Evolutionary conservation across 768 basidiomycete genomes (phyloP), one percentile per base, ranked within the genome.

Genomic region (Rhodotorula diobovata): DNA sequence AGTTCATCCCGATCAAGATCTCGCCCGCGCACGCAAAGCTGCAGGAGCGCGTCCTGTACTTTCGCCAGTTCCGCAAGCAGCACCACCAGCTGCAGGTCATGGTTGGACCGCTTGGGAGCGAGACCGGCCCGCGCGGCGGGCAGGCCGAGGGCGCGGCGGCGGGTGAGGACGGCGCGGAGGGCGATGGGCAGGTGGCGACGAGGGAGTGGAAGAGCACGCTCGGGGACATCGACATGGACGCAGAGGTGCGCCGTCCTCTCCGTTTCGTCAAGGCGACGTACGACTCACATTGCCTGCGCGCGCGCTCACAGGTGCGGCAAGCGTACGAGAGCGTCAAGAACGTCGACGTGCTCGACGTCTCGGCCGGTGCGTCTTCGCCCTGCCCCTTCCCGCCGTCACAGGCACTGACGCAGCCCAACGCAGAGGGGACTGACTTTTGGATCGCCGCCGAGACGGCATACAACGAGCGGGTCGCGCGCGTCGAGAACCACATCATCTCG

Each of bases 401-500:
- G 35, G 12, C 10, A 0, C 32, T 43, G 2, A 14, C 61, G 18
- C 6, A 1, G n/a, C n/a, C n/a, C n/a, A n/a, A n/a, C 39, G 45
- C 77, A 93, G 94, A 95, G 84, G 95, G 96, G 6, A 93, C 91
- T 25, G 93, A 97, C 80, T 95, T 97, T 62, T 98, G 94, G 95
- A 89, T 95, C 41, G 87, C 93, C 0, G 94, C 94, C 4, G 96
- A 98, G 81, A 93, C 91, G 66, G 93, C 93, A 10, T 99, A 99
- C 76, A 98, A 97, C 76, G 95, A 98, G 81, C 89, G 94, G 32
- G 94, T 98, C 35, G 90, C 96, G 4, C 85, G 95, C 21, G 95
- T 99, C 30, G 96, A 99, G 83, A 97, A 97, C 81, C 95, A 97
- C 80, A 98, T 98, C 79, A 98, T 98, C 80, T 90, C 95, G 25